Percentiles rank a stretch among this genome's conserved stretches.
Conservation (phyloP, 2,329 filamentous ascomycete species). For the Elsinoe ampelina region DNA sequence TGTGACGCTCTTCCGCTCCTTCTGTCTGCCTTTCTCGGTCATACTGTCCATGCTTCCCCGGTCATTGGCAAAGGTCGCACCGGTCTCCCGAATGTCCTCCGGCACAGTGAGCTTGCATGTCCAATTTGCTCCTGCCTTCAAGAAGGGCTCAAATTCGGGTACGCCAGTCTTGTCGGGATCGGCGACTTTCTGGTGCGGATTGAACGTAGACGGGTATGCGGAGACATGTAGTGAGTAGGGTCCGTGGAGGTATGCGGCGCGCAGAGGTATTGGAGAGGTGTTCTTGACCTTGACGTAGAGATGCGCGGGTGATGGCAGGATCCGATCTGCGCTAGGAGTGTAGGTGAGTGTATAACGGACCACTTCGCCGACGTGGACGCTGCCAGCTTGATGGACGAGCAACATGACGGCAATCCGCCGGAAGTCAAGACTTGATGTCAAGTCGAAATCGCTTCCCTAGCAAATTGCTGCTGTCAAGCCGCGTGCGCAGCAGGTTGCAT, state of each 20-base stretch:
- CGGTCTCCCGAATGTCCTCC: conserved; percentile 61
- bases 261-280: conserved; percentile 77
- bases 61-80: conserved; percentile 30
- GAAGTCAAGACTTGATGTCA: too few relatives aligned
- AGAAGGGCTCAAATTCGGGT: conserved; percentile 89
- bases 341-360: conserved; percentile 88
- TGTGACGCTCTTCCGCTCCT: conserved; percentile 51
- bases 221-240: conserved; percentile 86
- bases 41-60: conserved; percentile 31
- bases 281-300: conserved; percentile 87
- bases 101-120: conserved; percentile 71
- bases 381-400: conserved; percentile 81
- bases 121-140: conserved; percentile 89
- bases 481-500: background rate
- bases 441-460: background rate
- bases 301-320: conserved; percentile 71
- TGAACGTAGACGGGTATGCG: conserved; percentile 73
- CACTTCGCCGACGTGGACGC: conserved; percentile 88
- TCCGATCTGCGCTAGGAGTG: conserved; percentile 77
- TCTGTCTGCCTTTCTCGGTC: conserved; percentile 27
- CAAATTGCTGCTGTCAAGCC: background rate
- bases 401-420: conserved; percentile 51
- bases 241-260: conserved; percentile 91
- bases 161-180: conserved; percentile 61
- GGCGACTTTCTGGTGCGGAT: conserved; percentile 70